These are phyloP conservation scores for Haberlea rhodopensis DNA, from an alignment of 257 asterid species.

Conservation along the genomic window DNA sequence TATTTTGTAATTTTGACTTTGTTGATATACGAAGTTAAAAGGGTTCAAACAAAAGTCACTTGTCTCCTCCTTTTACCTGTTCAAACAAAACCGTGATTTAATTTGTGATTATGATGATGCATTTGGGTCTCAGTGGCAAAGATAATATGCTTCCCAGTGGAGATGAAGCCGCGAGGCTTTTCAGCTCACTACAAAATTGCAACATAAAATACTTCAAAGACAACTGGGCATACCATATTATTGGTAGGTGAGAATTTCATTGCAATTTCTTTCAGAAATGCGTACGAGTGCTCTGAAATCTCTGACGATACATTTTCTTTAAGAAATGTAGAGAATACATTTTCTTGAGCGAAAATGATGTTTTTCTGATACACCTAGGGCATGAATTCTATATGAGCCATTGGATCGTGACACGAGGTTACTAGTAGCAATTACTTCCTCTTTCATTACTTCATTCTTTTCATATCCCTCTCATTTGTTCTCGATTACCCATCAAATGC, in stretches of 20 bases:
- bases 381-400: background rate
- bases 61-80: background rate
- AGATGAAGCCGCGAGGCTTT: conserved; percentile 79
- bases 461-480: conserved; percentile 16
- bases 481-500: conserved; percentile 12
- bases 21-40: background rate
- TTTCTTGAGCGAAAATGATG: background rate
- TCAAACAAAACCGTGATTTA: background rate
- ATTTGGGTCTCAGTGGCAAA: conserved; percentile 70
- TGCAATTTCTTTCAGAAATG: conserved; percentile 19
- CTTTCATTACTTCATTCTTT: conserved; percentile 5
- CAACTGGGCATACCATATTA: conserved; percentile 85
- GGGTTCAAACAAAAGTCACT: background rate
- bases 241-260: conserved; percentile 58
- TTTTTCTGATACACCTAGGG: background rate
- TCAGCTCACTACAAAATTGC: conserved; percentile 56
- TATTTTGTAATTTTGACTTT: background rate
- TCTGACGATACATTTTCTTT: background rate
- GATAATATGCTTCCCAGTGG: conserved; percentile 90
- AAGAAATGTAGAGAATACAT: background rate
- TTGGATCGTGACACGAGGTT: background rate
- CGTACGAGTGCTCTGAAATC: background rate
- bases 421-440: background rate
- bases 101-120: conserved; percentile 12
- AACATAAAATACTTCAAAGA: conserved; percentile 61